phyloP scores from a whole-genome alignment of 257 asterid genomes.

The Rhazya stricta region DNA sequence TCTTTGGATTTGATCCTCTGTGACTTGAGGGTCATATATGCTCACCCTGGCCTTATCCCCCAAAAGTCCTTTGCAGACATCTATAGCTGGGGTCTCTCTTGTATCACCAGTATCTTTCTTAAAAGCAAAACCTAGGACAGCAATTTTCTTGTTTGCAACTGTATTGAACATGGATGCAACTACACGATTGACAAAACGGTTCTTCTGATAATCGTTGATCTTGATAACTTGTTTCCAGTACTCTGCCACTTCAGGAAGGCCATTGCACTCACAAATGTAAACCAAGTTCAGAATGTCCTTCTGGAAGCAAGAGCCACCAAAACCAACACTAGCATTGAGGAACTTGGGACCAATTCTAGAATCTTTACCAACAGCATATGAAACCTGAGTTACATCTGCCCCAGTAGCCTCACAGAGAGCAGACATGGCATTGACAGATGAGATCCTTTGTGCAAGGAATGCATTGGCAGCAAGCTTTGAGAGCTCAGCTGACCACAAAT shows the following conservation, averaged over 20 bases:
- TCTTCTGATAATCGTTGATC: constrained; percentile 80
- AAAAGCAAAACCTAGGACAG: constrained; percentile 74
- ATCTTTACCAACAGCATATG: constrained; percentile 76
- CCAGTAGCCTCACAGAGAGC: constrained; percentile 93
- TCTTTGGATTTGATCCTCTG: constrained; percentile 79
- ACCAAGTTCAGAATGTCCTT: constrained; percentile 81
- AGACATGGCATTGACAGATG: constrained; percentile 89
- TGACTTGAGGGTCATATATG: constrained; percentile 84
- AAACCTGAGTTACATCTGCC: constrained; percentile 67
- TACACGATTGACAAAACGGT: constrained; percentile 67
- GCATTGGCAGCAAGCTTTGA: constrained; percentile 93
- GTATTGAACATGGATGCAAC: constrained; percentile 85
- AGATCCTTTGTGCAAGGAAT: constrained; percentile 89
- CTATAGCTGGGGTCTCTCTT: constrained; percentile 81
- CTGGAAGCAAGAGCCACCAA: constrained; percentile 92
- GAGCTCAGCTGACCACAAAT: constrained; percentile 91
- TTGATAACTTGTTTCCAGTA: constrained; percentile 89
- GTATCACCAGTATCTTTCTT: constrained; percentile 87
- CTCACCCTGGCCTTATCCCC: constrained; percentile 76
- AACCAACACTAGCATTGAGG: constrained; percentile 81
- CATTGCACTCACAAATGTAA: constrained; percentile 85
- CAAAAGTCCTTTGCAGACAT: constrained; percentile 77
- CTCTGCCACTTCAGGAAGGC: constrained; percentile 80
- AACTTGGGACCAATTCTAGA: constrained; percentile 77
- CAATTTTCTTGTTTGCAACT: constrained; percentile 76